A percentile compares a stretch with the other conserved stretches of the same genome.
phyloP scores from a whole-genome alignment of 2,329 filamentous ascomycete species.

The Sarocladium oryzae region DNA sequence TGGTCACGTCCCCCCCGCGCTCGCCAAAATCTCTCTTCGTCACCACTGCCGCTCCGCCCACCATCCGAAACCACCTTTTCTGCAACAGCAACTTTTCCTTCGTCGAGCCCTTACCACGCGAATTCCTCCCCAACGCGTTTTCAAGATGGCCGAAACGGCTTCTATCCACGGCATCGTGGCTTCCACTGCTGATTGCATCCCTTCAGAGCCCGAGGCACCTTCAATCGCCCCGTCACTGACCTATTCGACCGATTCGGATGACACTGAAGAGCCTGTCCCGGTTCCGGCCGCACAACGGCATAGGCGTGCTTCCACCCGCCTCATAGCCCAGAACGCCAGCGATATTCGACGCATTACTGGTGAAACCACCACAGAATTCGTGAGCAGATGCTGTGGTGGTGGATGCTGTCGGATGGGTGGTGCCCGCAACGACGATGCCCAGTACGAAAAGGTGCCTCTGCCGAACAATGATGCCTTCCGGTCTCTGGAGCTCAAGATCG shows the following conservation, averaged over 20 bases:
- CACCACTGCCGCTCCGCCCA: slow-evolving; percentile 8
- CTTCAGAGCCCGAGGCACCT: slow-evolving; percentile 37
- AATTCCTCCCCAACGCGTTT: slow-evolving; percentile 12
- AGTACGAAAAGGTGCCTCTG: slow-evolving; percentile 46
- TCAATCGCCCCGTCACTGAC: slow-evolving; percentile 56
- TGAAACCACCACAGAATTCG: slow-evolving; percentile 54
- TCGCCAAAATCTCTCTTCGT: slow-evolving; percentile 12
- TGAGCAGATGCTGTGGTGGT: slow-evolving; percentile 58
- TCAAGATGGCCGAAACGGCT: slow-evolving; percentile 26
- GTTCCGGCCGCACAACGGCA: slow-evolving; percentile 35
- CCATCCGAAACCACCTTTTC: slow-evolving; percentile 11
- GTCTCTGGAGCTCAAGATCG: slow-evolving; percentile 70
- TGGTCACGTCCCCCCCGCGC: slow-evolving; percentile 18
- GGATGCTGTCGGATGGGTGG: slow-evolving; percentile 53
- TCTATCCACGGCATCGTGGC: slow-evolving; percentile 34
- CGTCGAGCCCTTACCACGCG: slow-evolving; percentile 4
- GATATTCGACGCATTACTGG: slow-evolving; percentile 60
- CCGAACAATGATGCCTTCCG: slow-evolving; percentile 83
- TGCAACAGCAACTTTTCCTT: slow-evolving; percentile 7
- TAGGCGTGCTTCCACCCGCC: slow-evolving; percentile 62
- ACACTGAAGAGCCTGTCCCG: slow-evolving; percentile 34
- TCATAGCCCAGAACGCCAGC: slow-evolving; percentile 57
- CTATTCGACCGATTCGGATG: slow-evolving; percentile 57
- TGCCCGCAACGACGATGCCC: slow-evolving; percentile 37
- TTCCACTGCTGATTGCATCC: slow-evolving; percentile 34